Evolutionary conservation across 495 filamentous ascomycete species (phyloP), one percentile per base, ranked within the genome.

Genomic region (Penicillium riverlandense): DNA sequence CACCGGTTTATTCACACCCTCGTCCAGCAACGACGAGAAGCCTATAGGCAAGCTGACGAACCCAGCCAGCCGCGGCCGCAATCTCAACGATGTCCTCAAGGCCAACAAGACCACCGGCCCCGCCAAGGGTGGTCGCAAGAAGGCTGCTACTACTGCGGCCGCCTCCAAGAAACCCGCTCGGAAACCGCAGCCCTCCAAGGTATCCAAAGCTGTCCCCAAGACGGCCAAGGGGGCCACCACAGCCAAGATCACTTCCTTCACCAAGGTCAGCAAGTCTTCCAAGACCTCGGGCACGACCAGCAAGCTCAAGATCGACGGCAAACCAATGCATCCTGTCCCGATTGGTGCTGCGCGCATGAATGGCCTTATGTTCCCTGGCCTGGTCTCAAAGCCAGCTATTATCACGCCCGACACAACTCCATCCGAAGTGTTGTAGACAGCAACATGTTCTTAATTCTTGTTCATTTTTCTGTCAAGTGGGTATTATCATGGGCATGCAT

Each of bases 1-100:
- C 38, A 63, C 58, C 29, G 79, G 78, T 32, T 79, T 86, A 37
- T 74, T 79, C n/a, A 87, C 83, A 10, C 84, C 85, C 37, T 73
- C 71, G 1, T 67, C 72, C 69, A 76, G 56, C 57, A 66, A 53
- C 51, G 76, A 53, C 67, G 71, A 55, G 43, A 51, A 56, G 28
- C 43, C 49, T 34, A 54, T 48, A 31, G 47, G 50, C 14, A 48
- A 47, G 36, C 11, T 47, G 12, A 34, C 49, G 11, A 61, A 66
- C 44, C 62, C 57, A 9, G 57, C 59, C 46, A 57, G 59, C 49
- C 45, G 49, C 34, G 66, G 65, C 28, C 49, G 44, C 12, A 59
- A 43, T 13, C 44, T 72, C 46, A 39, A 53, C 4, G 58, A 67
- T 8, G 30, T 66, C 7, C 55, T 70, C 41, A 59, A 61, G 34